phyloP scores from a whole-genome alignment of 2,329 filamentous ascomycete genomes.

The Madurella fahalii region DNA sequence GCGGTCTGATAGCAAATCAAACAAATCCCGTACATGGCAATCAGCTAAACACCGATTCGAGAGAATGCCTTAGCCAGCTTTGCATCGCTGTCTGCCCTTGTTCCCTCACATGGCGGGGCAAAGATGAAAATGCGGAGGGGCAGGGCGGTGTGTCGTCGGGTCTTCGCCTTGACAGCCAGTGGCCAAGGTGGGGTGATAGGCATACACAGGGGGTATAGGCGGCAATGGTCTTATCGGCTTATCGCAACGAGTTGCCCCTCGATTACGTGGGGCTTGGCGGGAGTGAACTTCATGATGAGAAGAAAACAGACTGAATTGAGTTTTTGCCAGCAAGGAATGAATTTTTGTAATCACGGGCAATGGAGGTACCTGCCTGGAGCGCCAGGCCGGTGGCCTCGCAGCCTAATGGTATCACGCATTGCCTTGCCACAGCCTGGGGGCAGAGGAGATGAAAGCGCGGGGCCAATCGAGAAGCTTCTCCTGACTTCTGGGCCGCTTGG shows the following conservation, averaged over 20 bases:
- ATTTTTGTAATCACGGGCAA: background rate
- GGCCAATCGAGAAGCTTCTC: constrained; percentile 27
- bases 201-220: background rate
- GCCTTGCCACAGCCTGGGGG: no score
- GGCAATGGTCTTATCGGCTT: constrained; percentile 7
- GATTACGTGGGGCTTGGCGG: background rate
- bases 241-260: background rate
- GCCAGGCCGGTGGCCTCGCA: no score
- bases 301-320: no score
- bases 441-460: background rate
- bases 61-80: background rate
- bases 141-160: no score
- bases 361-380: no score
- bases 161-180: no score
- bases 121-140: no score
- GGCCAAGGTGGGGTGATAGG: constrained; percentile 10
- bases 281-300: background rate
- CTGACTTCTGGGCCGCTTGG: constrained; percentile 23
- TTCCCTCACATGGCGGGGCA: no score
- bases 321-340: no score
- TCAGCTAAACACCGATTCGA: background rate
- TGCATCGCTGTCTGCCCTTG: no score
- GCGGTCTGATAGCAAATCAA: background rate
- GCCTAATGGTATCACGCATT: no score
- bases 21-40: background rate